Percentiles rank a stretch among this genome's conserved stretches.
Evolutionary conservation across 2,329 filamentous ascomycete species (phyloP).

Genomic region (Hypoxylon sp.): DNA sequence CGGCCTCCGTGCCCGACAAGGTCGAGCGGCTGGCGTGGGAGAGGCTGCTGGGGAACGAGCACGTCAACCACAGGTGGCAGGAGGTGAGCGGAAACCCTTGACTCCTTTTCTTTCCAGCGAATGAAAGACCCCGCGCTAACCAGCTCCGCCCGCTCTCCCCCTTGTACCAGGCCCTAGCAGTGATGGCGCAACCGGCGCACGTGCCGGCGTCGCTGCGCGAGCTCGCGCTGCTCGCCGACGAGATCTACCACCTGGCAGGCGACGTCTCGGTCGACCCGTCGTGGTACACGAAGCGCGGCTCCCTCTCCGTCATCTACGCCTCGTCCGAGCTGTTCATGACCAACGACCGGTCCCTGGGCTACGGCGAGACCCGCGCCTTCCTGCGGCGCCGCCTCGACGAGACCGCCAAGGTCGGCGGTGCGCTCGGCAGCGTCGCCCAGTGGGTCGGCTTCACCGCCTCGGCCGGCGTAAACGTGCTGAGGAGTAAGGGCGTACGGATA

Average conservation of each 20-base stretch:
- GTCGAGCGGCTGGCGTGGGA: slow-evolving; percentile 78
- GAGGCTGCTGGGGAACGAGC: slow-evolving; percentile 75
- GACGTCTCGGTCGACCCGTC: slow-evolving; percentile 82
- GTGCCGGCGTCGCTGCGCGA: slow-evolving; percentile 79
- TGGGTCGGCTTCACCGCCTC: slow-evolving; percentile 85
- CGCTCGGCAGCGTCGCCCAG: slow-evolving; percentile 70
- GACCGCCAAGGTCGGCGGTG: slow-evolving; percentile 66
- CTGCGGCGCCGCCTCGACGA: slow-evolving; percentile 78
- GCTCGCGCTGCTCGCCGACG: slow-evolving; percentile 83
- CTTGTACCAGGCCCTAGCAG: slow-evolving; percentile 73
- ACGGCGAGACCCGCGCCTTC: slow-evolving; percentile 80
- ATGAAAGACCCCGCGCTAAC: background rate
- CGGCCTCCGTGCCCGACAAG: slow-evolving; percentile 64
- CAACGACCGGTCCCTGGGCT: slow-evolving; percentile 78
- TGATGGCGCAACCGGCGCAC: slow-evolving; percentile 87
- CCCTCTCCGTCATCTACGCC: slow-evolving; percentile 67
- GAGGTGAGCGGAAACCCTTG: too few relatives aligned
- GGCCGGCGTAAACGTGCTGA: slow-evolving; percentile 79
- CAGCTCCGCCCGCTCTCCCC: background rate
- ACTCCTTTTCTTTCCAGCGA: too few relatives aligned
- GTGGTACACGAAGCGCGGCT: slow-evolving; percentile 79
- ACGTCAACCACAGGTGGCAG: slow-evolving; percentile 81
- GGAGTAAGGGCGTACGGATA: slow-evolving; percentile 87
- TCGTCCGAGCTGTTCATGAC: slow-evolving; percentile 93
- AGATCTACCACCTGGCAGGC: slow-evolving; percentile 88